phyloP scores from a whole-genome alignment of 768 basidiomycete species.

The Leccinum broughii region DNA sequence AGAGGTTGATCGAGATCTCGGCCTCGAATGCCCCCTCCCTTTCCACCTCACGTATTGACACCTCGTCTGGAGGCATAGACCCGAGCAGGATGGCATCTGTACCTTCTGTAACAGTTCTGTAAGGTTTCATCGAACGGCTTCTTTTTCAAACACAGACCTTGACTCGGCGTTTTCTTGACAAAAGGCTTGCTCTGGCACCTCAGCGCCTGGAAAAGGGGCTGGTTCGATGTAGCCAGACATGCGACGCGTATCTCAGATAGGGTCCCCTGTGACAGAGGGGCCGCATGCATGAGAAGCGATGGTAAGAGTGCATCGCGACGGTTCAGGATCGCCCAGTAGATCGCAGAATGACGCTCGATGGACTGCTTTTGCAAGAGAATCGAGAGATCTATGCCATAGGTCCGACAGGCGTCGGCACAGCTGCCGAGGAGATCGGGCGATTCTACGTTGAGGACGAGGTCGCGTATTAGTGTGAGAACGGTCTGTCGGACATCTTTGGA shows the following conservation, averaged over 20 bases:
- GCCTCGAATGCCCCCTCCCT: conserved; percentile 56
- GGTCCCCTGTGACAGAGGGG: conserved; percentile 43
- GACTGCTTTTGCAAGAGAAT: conserved; percentile 59
- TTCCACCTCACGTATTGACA: conserved; percentile 52
- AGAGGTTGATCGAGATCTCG: conserved; percentile 45
- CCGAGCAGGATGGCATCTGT: conserved; percentile 49
- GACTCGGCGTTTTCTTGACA: conserved; percentile 8
- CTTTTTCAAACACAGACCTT: conserved; percentile 7
- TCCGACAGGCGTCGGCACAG: conserved; percentile 60
- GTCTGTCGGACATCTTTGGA: conserved; percentile 54
- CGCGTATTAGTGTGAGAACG: conserved; percentile 54
- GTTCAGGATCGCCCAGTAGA: conserved; percentile 77
- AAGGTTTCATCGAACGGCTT: no score
- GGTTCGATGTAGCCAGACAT: conserved; percentile 37
- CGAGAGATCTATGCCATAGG: conserved; percentile 51
- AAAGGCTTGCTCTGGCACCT: conserved; percentile 16
- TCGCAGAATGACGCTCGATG: conserved; percentile 62
- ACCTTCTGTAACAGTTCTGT: conserved; percentile 27
- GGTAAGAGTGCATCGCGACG: conserved; percentile 42
- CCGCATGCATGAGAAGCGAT: conserved; percentile 53
- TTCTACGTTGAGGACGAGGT: conserved; percentile 42
- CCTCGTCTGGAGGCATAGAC: conserved; percentile 50
- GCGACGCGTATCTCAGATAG: conserved; percentile 64
- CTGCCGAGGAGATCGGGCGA: conserved; percentile 24
- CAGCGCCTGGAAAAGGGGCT: conserved; percentile 28